Evolutionary conservation across 768 basidiomycete genomes (phyloP), one percentile per base, ranked within the genome.

Genomic region (Boletus pseudo-olivaceus): DNA sequence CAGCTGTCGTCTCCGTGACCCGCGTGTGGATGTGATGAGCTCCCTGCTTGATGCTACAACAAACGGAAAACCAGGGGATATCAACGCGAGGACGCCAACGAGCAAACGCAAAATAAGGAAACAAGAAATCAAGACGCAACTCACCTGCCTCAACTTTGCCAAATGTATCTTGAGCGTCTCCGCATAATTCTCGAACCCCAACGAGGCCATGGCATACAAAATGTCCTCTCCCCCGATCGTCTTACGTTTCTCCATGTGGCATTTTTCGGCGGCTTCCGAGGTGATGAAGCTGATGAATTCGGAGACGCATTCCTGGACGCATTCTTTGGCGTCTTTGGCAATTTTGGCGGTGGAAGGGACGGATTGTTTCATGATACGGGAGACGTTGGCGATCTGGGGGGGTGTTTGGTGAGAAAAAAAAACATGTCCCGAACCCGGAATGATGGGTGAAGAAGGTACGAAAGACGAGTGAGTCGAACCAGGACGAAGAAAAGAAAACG

Each of bases 271-370:
- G 5, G 96, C 96, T 71, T 98, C 96, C 41, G 87, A 90, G 29
- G 95, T 97, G 75, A 98, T 93, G 80, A 98, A 98, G 62, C 85
- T 87, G 71, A 98, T 98, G 78, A 97, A 98, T 75, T 98, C 96
- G 40, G 90, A 93, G 52, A 97, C 93, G 73, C 95, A 97, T 74
- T 98, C 96, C 70, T 98, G 96, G 40, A 98, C 93, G 72, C 92
- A 94, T 74, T 98, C 96, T 69, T 98, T 98, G 42, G 94, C 94
- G 72, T 98, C 96, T 71, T 98, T 98, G 8, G 92, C 90, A 64
- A 98, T 96, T 75, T 98, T 98, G 40, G 96, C 92, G 19, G 88
- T 88, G 0, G 85, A 75, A 0, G 96, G 95, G 3, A 98, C 86
- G 11, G 92, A 82, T 40, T 85, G 77, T 72, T 98, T 98, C 95